phyloP scores from a whole-genome alignment of 345 rosid species.

The Dovyalis caffra region DNA sequence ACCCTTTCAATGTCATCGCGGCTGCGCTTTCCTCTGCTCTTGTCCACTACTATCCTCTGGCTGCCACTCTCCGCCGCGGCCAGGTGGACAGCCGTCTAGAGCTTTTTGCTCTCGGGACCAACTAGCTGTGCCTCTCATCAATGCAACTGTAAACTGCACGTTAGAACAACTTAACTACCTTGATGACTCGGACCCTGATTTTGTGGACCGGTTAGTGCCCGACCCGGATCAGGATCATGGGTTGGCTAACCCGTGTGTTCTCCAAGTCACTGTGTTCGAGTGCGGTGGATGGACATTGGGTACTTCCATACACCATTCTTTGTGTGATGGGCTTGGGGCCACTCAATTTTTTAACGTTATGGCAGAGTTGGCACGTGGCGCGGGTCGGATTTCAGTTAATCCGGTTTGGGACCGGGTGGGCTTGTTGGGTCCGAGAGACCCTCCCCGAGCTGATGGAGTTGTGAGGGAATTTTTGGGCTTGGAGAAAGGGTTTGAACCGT shows the following conservation, averaged over 20 bases:
- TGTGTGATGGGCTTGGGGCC: slow-evolving; percentile 83
- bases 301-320: slow-evolving; percentile 61
- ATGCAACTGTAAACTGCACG: slow-evolving; percentile 54
- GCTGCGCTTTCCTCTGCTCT: slow-evolving; percentile 56
- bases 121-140: slow-evolving; percentile 48
- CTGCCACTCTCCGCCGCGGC: slow-evolving; percentile 25
- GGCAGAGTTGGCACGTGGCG: slow-evolving; percentile 77
- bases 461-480: slow-evolving; percentile 49
- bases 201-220: slow-evolving; percentile 56
- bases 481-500: slow-evolving; percentile 47
- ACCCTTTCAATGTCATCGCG: slow-evolving; percentile 45
- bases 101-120: slow-evolving; percentile 45
- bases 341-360: slow-evolving; percentile 65
- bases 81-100: slow-evolving; percentile 38
- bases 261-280: slow-evolving; percentile 67
- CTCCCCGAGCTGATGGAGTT: slow-evolving; percentile 50
- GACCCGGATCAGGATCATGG: slow-evolving; percentile 50
- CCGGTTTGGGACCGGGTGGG: slow-evolving; percentile 67
- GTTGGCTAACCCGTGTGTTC: slow-evolving; percentile 55
- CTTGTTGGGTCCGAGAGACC: slow-evolving; percentile 66
- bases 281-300: slow-evolving; percentile 79
- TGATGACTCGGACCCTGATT: slow-evolving; percentile 55
- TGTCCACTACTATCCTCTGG: slow-evolving; percentile 63
- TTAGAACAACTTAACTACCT: slow-evolving; percentile 51
- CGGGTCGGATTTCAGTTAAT: slow-evolving; percentile 33